Evolutionary conservation across 352 stramenopile species (phyloP), one percentile per base, ranked within the genome.

Genomic region (Phytophthora cryptogea): DNA sequence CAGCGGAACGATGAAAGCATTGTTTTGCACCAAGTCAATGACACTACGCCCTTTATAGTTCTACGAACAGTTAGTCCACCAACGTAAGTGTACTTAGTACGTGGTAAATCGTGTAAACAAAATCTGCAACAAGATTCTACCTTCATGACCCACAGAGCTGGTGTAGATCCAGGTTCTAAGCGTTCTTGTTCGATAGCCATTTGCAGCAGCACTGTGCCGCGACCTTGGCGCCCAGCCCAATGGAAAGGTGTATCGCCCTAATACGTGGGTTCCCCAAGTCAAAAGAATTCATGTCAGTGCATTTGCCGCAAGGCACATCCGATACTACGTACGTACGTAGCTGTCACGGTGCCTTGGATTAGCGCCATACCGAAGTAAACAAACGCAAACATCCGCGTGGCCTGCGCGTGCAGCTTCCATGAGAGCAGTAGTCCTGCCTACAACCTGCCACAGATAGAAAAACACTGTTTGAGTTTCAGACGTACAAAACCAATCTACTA

Each of bases 211-310:
- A 89, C 59, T 5, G 63, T 69, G 5, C 80, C 78, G 33, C 83
- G 81, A 1, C 63, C 60, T 28, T 82, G 71, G 14, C 83, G 68
- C 0, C 69, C 83, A 9, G 78, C 81, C 79, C 79, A 91, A 50
- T 93, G 83, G 10, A 93, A 83, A 8, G 78, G 66, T 6, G 83
- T 90, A 61, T 93, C 83, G 1, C 83, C 83, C 79, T 86, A 54
- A 10, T 27, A 44, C 30, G 32, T 11, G n/a, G 17, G 41, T 9
- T 17, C 28, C 10, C 26, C 10, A 33, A 20, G 14, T 26, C 17
- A 54, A 6, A 39, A n/a, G 14, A 39, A 5, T 39, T 17, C 7
- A 9, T 9, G 14, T 37, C 11, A 40, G 13, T 40, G 35, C 17
- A 20, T 40, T 40, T 40, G 11, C 35, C 14, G 5, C 11, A 40